phyloP scores from a whole-genome alignment of 805 yeast genomes.

The Candida ipomoeae region DNA sequence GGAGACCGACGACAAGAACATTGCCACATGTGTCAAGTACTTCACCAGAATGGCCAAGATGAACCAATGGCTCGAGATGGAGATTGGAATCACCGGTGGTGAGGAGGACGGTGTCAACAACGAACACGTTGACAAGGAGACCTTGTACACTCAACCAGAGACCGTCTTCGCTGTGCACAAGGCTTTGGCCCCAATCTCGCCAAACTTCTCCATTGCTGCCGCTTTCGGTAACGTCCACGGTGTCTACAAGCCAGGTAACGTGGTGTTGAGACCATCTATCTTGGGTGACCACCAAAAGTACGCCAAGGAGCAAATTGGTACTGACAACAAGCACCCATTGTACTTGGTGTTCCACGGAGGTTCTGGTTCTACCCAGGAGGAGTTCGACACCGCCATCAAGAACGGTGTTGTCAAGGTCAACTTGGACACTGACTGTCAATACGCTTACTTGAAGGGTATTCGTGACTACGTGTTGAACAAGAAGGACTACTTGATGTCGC shows the following conservation, averaged over 20 bases:
- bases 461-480: constrained; percentile 94
- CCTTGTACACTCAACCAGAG: constrained; percentile 92
- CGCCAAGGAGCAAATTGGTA: constrained; percentile 64
- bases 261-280: constrained; percentile 84
- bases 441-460: constrained; percentile 94
- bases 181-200: constrained; percentile 85
- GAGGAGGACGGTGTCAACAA: constrained; percentile 99
- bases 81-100: constrained; percentile 99
- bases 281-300: constrained; percentile 93
- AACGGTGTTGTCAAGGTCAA: constrained; percentile 98
- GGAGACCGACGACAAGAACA: constrained; percentile 95
- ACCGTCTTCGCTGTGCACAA: constrained; percentile 88
- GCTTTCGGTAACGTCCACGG: constrained; percentile 99
- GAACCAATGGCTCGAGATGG: constrained; percentile 99
- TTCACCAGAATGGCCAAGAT: constrained; percentile 90
- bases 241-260: constrained; percentile 99
- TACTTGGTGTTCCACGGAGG: constrained; percentile 99
- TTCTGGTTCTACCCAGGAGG: constrained; percentile 92
- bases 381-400: constrained; percentile 85
- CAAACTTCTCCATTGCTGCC: constrained; percentile 99
- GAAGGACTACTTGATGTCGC: constrained; percentile 87
- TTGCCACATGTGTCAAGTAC: constrained; percentile 89
- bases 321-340: constrained; percentile 63
- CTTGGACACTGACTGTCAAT: constrained; percentile 98
- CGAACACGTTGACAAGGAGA: constrained; percentile 82